These are phyloP conservation scores for Sinapis alba DNA, from an alignment of 441 rosid genomes.

Conservation along the genomic window DNA sequence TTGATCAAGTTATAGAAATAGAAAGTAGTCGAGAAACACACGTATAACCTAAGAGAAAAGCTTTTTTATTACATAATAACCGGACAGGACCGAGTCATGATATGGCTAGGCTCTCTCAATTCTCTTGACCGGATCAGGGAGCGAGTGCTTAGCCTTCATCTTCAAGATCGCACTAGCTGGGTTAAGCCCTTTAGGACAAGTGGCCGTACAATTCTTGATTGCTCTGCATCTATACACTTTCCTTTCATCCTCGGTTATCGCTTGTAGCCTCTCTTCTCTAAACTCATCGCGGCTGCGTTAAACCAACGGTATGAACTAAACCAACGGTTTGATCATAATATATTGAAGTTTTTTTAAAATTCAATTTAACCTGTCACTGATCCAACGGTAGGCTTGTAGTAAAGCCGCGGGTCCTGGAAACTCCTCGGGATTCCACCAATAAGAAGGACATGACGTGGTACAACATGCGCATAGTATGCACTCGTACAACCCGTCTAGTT, in stretches of 20 bases:
- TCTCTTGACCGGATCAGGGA: constrained; percentile 36
- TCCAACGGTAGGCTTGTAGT: constrained; percentile 42
- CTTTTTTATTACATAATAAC: constrained; percentile 3
- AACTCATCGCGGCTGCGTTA: constrained; percentile 29
- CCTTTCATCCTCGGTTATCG: constrained; percentile 54
- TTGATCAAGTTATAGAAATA: neutral
- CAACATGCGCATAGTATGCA: constrained; percentile 79
- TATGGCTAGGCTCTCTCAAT: constrained; percentile 19
- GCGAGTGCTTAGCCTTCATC: constrained; percentile 58
- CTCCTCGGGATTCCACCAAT: constrained; percentile 47
- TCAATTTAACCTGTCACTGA: constrained; percentile 33
- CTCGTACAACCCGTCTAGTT: constrained; percentile 67
- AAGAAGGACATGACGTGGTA: constrained; percentile 44
- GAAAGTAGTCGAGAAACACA: constrained; percentile 10
- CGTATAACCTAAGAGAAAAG: constrained; percentile 5
- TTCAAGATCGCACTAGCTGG: constrained; percentile 60
- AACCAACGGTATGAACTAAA: neutral
- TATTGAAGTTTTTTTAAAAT: neutral
- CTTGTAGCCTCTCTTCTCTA: constrained; percentile 45
- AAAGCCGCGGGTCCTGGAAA: constrained; percentile 43
- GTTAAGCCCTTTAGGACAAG: constrained; percentile 67
- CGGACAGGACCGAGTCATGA: neutral
- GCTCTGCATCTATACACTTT: constrained; percentile 61
- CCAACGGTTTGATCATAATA: neutral
- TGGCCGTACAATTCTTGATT: constrained; percentile 60